Base-by-base conservation (phyloP, 441 rosid species). In the Pelargonium cotyledonis region DNA sequence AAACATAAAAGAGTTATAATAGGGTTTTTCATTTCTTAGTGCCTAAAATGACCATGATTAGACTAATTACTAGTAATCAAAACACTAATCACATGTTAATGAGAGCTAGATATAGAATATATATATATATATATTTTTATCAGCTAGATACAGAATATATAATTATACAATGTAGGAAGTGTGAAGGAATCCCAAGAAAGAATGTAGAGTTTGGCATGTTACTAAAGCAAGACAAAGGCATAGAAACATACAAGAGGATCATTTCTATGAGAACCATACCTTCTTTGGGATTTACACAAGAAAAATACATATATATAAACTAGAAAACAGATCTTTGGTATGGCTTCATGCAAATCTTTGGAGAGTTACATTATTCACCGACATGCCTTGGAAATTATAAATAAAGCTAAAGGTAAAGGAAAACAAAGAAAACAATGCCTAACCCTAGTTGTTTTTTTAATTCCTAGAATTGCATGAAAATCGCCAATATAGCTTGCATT, bases 141-240 rank as follows among this genome's bases (percentile, higher is more conserved):
- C n/a, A n/a, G n/a, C n/a, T n/a, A n/a, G n/a, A n/a, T n/a, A n/a
- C n/a, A n/a, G 31, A 29, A 29, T 29, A 29, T 29, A 29, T 29
- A 29, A 29, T 0, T 29, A 29, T 29, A 29, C 3, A 29, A 29
- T 29, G 31, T 29, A 29, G 26, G 26, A 0, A 23, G 26, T 23
- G 26, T 23, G 43, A 40, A 4, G 84, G 97, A 89, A 93, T 90
- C 92, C 98, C 94, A 82, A 85, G 82, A 84, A 81, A 85, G 87
- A 79, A 81, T 82, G 74, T 71, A 72, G 80, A 79, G 84, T 81
- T 85, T 85, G 87, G 85, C 83, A 89, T 89, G 90, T 85, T 88
- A 82, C 82, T 82, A 85, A 86, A 87, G 96, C 84, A 81, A 85
- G 89, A 88, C 90, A 91, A 85, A 81, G 81, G 71, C 46, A 72